These are phyloP conservation scores for Colletotrichum lini DNA, from an alignment of 2,329 filamentous ascomycete genomes.

Conservation along the genomic window DNA sequence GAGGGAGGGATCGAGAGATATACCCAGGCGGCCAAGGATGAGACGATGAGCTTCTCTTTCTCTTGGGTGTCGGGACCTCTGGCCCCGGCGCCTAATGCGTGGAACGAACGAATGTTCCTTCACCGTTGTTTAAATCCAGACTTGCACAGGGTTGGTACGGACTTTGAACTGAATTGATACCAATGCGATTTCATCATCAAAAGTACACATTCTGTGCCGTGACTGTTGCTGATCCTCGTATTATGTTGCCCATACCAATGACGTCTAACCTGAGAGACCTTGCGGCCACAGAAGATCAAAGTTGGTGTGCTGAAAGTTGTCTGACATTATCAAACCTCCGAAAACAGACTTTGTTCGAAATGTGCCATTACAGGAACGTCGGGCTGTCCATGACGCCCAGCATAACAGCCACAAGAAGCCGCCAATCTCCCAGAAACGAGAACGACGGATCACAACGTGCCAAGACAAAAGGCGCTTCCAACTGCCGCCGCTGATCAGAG, in stretches of 20 bases:
- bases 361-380: not conserved
- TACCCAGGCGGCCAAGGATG: slow-evolving; percentile 35
- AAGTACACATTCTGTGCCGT: too few species aligned
- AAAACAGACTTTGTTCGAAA: not conserved
- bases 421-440: too few species aligned
- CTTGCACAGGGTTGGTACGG: not conserved
- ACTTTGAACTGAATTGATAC: slow-evolving; percentile 1
- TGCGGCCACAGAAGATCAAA: too few species aligned
- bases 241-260: too few species aligned
- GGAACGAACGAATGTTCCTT: not conserved
- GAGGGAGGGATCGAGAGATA: slow-evolving; percentile 7
- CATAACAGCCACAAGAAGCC: too few species aligned
- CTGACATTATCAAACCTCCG: not conserved
- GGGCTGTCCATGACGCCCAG: too few species aligned
- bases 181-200: not conserved
- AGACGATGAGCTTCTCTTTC: slow-evolving; percentile 25
- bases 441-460: not conserved
- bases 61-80: not conserved
- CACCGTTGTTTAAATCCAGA: not conserved
- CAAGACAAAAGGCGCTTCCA: slow-evolving; percentile 30
- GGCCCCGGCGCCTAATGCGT: not conserved
- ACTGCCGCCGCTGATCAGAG: slow-evolving; percentile 3
- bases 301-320: not conserved
- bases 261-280: not conserved
- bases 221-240: not conserved